Base-by-base conservation (phyloP, 495 filamentous ascomycete genomes). In the Venustampulla echinocandica region DNA sequence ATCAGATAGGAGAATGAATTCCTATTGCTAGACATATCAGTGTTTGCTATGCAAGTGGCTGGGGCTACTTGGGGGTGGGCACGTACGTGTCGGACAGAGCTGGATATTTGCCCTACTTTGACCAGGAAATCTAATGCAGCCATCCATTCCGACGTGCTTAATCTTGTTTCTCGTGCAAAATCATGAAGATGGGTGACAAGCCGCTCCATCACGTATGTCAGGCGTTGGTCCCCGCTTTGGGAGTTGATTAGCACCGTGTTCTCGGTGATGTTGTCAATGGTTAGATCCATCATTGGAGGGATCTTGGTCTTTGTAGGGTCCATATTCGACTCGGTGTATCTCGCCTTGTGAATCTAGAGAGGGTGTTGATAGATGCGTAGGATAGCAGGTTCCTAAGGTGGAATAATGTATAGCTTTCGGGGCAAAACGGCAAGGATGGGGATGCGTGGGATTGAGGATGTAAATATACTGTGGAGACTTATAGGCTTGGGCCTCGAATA, bases 1-100 rank as follows among this genome's bases (percentile, higher is more conserved):
- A 68, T 96, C 90, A 43, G 85, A 92, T 54, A 95, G 86, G 43
- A 95, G 83, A 65, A 95, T 95, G 71, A 87, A 95, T 74, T 96
- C 90, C 77, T 90, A 40, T 15, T n/a, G 2, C 10, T 17, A 41
- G 9, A 17, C 35, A 21, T 2, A 17, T 47, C 21, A 47, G 37
- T 37, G 14, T 17, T 17, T 10, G 15, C 13, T 30, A 11, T 37
- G 6, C 34, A 6, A 32, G 4, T 28, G 9, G 11, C 17, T 7
- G 27, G 7, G 7, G 27, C n/a, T 30, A 9, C 19, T 18, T 21
- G 25, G 22, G 17, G 30, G 17, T 28, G 17, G 30, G 30, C 24
- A 59, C 68, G 24, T 64, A 78, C 76, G 62, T 84, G 80, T 47
- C 86, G 74, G 32, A 85, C 84, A 55, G 82, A 75, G 32, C 65